Conservation (phyloP, 164 flowering plant species). For the Saururus chinensis region DNA sequence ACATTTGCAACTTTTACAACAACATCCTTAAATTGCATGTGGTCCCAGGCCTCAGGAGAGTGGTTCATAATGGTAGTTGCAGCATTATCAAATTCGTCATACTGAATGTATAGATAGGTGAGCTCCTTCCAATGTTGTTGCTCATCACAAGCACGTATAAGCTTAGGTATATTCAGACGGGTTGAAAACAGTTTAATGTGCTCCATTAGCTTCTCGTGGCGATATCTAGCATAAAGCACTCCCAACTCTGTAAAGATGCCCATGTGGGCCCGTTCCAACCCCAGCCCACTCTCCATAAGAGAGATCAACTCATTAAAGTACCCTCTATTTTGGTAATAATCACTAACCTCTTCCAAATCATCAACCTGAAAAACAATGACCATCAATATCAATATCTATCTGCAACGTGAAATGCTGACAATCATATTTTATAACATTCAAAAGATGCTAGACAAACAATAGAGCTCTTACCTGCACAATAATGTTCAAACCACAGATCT, state of each 20-base stretch:
- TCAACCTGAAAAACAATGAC: constrained; percentile 54
- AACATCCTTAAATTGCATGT: constrained; percentile 98
- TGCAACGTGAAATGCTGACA: neutral
- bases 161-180: constrained; percentile 93
- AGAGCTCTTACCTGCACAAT: constrained; percentile 43
- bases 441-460: neutral
- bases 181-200: constrained; percentile 92
- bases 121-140: constrained; percentile 99
- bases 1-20: constrained; percentile 93
- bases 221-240: constrained; percentile 95
- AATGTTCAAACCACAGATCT: constrained; percentile 97
- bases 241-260: constrained; percentile 98
- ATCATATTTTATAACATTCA: neutral
- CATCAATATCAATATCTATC: no score
- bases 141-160: constrained; percentile 94
- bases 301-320: constrained; percentile 89
- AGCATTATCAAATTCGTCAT: constrained; percentile 99
- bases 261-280: constrained; percentile 99
- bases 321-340: constrained; percentile 92
- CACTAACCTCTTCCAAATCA: constrained; percentile 98
- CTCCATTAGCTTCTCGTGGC: constrained; percentile 97
- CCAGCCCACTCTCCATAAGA: constrained; percentile 97
- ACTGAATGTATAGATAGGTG: constrained; percentile 83
- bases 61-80: constrained; percentile 97
- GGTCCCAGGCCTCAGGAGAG: constrained; percentile 99